Base-by-base conservation (phyloP, 192 early-diverging fungal genomes). In the Piromyces finnis region DNA sequence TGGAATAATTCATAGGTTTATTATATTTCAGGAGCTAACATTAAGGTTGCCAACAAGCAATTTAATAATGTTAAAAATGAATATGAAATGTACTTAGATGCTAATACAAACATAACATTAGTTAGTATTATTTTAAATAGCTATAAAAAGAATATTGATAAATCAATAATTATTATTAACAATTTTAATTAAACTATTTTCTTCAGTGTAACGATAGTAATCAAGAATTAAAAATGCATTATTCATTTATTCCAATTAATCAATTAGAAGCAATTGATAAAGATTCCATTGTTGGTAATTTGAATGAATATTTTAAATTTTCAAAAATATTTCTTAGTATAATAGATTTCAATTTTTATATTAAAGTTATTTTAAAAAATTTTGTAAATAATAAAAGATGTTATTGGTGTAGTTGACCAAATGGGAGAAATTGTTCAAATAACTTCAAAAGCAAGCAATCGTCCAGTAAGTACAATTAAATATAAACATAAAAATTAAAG, bases 51-150 rank as follows among this genome's bases (percentile, higher is more conserved):
- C 27, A 94, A 95, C 78, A 91, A 94, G 80, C 94, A 93, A 83
- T 94, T 91, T 81, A 92, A 87, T 32, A 94, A 85, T 77, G 84
- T 94, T 41, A 89, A 93, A 83, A 96, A 96, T 85, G 93, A 98
- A 80, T 99, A 99, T 81, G 97, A 99, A 85, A 85, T 99, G 51
- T 88, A 89, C 7, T 85, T 98, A 68, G 95, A 97, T 29, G 85
- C 89, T 79, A 83, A 82, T 28, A 92, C 94, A 7, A 82, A 87
- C 22, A 88, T 99, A 35, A 87, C 85, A 30, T 85, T 84, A 84
- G 92, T 92, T 82, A 82, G 30, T 41, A 81, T 84, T 35, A 39
- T 78, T 30, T 59, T 77, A 35, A 80, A 78, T 18, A 84, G 29
- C 1, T n/a, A n/a, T n/a, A n/a, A n/a, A n/a, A n/a, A n/a, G n/a